Base-by-base conservation (phyloP, 1,139 yeast genomes). In the Yamadazyma spencermartinsiae region DNA sequence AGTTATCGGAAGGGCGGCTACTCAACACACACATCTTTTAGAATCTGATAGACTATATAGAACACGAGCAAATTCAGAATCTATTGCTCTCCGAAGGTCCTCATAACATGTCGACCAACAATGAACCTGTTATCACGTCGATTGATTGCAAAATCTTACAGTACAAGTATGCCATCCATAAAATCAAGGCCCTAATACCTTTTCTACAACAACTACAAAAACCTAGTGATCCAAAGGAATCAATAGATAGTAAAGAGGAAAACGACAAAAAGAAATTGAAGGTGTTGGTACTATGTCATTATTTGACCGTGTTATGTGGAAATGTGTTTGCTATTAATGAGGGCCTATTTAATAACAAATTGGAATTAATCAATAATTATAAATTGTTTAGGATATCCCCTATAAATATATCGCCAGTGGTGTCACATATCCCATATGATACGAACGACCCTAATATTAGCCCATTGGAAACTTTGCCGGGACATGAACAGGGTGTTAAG, bases 251-350 rank as follows among this genome's bases (percentile, higher is more conserved):
- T 4, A 12, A 39, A n/a, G 20, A 17, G 12, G 25, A 26, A 10
- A 34, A 33, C 2, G 19, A 19, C 5, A 30, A 23, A 16, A 12
- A 19, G 25, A 13, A n/a, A 8, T 8, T 14, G 11, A 25, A 14
- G 4, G 25, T 31, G 19, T 31, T 43, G 9, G 28, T 44, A 4
- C 48, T 70, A 34, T 50, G 70, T 25, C 73, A 70, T 39, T 70
- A 68, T 48, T 52, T 71, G 26, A 56, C 64, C 1, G 51, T 73
- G 6, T 49, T 77, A 18, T 48, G 67, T 1, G 80, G 82, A 0
- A 65, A 65, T 20, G 47, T 72, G 2, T 70, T 79, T 52, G 69
- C 79, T 35, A 69, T 78, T 33, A 74, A 72, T 45, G 83, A 78
- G 28, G 51, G 49, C n/a, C 63, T 67, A 2, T 64, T 77, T 41